Evolutionary conservation across 805 yeast species (phyloP), one percentile per base, ranked within the genome.

Genomic region (Saccharomycopsis sp.): DNA sequence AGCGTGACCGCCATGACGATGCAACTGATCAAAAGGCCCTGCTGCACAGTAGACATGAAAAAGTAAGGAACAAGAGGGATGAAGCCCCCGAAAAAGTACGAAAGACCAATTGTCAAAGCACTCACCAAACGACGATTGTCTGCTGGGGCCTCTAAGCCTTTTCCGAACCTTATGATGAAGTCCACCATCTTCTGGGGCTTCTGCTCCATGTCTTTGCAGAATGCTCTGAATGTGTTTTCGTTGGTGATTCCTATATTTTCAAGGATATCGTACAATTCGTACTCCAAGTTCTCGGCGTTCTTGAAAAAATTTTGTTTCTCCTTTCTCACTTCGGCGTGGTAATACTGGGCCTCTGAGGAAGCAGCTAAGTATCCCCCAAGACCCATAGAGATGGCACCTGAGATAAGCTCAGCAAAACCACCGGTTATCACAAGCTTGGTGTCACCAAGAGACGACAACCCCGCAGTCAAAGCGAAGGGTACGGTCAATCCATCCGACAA

Each of bases 391-490:
- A 92, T 91, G 51, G 98, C 96, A 53, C 99, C 99, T 3, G 97
- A 88, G 2, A 92, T 95, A 64, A 92, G 81, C 75, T 92, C 99
- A 8, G 98, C 98, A 80, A 92, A 82, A 23, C 98, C 99, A 78
- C 98, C 99, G 24, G 98, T 91, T 61, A 92, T 91, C 54, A 92
- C 99, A 62, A 92, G 79, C 70, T 82, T 87, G 16, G 97, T 76
- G 70, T 89, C 88, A 55, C 99, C 99, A 55, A 92, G 79, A 1
- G 95, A 85, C 0, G 96, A 87, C 57, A 92, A 79, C 53, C 98
- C 99, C 0, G 99, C 98, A 1, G 98, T 94, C 64, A 94, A 79
- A 1, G 99, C 99, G 77, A 92, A 92, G n/a, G 99, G 99, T 47
- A 92, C 99, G 0, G 98, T 92, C 63, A 92, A 79, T 2, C 99